Evolutionary conservation across 1,284 basidiomycete genomes (phyloP), one percentile per base, ranked within the genome.

Genomic region (Leccinum idahoense): DNA sequence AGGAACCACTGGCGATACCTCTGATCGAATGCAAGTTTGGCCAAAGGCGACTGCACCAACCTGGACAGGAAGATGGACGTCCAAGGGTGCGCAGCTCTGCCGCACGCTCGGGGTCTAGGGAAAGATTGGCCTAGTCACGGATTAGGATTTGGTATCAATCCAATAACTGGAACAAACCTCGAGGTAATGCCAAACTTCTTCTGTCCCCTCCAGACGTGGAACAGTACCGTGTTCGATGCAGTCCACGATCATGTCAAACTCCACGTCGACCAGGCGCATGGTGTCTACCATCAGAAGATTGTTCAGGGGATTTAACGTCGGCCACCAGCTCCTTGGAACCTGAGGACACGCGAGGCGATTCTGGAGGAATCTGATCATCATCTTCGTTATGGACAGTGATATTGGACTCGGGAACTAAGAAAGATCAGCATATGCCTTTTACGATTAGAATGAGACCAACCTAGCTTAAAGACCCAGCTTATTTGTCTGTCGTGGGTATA

Each of bases 161-260:
- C 26, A 20, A 12, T 37, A 12, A 39, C 6, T 14, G 3, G 4
- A 18, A 59, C 65, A 54, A 23, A 62, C 65, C 60, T 66, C 62
- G 2, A 58, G 23, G 39, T 58, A 18, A 58, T 58, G 57, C 23
- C 23, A 41, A 44, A 58, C 39, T 14, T 60, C 51, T 18, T 37
- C 58, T 11, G 61, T 10, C n/a, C 65, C 64, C 0, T 66, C 64
- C 20, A 66, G 35, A 44, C 62, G 56, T 5, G 65, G 65, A n/a
- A 66, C 59, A 2, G n/a, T 57, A 7, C 62, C 65, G 7, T 61
- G 49, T 11, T 41, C 59, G 51, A 66, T 62, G 12, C 62, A 66
- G 11, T 60, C 53, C 15, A 63, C 55, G 1, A 66, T 6, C 37
- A 15, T 41, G 14, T 66, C 65, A 32, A 62, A 69, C 26, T 68